These are phyloP conservation scores for Chlamydomonas sp. DNA, from an alignment of 139 green algal species.

Conservation along the genomic window DNA sequence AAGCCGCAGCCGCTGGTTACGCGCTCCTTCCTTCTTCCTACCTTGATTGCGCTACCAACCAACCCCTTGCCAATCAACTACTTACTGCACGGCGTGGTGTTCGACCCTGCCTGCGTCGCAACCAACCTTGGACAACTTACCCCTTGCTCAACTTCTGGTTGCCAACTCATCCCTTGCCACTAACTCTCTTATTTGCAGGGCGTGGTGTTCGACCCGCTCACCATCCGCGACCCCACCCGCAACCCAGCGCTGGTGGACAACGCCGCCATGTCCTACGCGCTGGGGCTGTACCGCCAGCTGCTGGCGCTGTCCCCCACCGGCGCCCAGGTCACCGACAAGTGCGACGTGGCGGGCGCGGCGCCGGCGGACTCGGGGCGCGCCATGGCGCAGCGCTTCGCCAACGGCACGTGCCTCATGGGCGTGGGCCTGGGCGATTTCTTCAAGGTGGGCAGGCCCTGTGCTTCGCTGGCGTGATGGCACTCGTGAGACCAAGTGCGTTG, in stretches of 20 bases:
- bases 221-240: neutral
- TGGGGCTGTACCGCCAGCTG: slow-evolving; percentile 11
- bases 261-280: slow-evolving; percentile 11
- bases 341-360: neutral
- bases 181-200: neutral
- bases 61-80: no score
- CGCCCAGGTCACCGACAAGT: neutral
- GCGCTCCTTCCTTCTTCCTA: no score
- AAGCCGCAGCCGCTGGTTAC: no score
- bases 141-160: no score
- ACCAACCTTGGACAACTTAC: no score
- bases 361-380: neutral
- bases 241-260: slow-evolving; percentile 30
- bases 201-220: slow-evolving; percentile 13
- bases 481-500: no score
- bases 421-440: slow-evolving; percentile 32
- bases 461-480: no score
- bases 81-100: neutral
- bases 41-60: no score
- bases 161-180: no score
- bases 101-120: neutral
- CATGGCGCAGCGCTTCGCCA: slow-evolving; percentile 40
- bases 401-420: slow-evolving; percentile 34
- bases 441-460: slow-evolving; percentile 15
- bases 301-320: slow-evolving; percentile 2